Evolutionary conservation across 208 protist genomes (phyloP).

Genomic region (Trypanosoma mega): DNA sequence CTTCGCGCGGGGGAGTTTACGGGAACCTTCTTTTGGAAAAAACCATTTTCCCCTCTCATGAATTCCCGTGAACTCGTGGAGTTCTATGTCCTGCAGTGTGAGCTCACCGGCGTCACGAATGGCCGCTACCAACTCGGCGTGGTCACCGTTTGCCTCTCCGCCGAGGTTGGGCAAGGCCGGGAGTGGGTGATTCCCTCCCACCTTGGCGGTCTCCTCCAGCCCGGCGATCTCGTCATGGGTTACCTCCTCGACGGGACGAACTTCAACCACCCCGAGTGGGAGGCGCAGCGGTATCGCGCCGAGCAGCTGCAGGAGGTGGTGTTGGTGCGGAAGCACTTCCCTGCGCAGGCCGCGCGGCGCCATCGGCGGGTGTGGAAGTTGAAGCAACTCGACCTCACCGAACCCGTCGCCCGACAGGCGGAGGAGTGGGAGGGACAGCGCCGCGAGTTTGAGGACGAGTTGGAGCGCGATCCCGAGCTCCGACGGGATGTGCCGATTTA

Average conservation of each 20-base stretch:
- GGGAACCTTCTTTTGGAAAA: constrained; percentile 92
- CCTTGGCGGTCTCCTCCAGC: constrained; percentile 91
- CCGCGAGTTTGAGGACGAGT: constrained; percentile 84
- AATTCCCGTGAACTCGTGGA: constrained; percentile 88
- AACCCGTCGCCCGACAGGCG: constrained; percentile 26
- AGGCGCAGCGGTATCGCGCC: constrained; percentile 62
- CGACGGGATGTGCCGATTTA: constrained; percentile 85
- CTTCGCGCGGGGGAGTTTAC: constrained; percentile 93
- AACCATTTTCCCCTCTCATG: constrained; percentile 88
- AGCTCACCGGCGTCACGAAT: constrained; percentile 74
- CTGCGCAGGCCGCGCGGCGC: constrained; percentile 66
- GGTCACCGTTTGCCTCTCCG: constrained; percentile 93
- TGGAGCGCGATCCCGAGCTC: constrained; percentile 82
- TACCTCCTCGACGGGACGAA: constrained; percentile 90
- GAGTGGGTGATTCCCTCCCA: constrained; percentile 93
- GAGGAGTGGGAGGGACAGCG: constrained; percentile 28
- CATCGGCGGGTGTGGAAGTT: constrained; percentile 77
- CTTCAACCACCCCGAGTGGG: constrained; percentile 92
- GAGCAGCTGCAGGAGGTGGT: constrained; percentile 90
- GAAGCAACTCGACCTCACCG: constrained; percentile 77
- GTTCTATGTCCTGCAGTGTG: constrained; percentile 96
- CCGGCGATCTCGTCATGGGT: constrained; percentile 94
- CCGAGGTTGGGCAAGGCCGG: constrained; percentile 95
- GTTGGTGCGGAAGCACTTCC: constrained; percentile 94
- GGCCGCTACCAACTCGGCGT: constrained; percentile 90